These are phyloP conservation scores for Sugiyamaella sp. DNA, from an alignment of 1,139 yeast species.

Conservation along the genomic window DNA sequence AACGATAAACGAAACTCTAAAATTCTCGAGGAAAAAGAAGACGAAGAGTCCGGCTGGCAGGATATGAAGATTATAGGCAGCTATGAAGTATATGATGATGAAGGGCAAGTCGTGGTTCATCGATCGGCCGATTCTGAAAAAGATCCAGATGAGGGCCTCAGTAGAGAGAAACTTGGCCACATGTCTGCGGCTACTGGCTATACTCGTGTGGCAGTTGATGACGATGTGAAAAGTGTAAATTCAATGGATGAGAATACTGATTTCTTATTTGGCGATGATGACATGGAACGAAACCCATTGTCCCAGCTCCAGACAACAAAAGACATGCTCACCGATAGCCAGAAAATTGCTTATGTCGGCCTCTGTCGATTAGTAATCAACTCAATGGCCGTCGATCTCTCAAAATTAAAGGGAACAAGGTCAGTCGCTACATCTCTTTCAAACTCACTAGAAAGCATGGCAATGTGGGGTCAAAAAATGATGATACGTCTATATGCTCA, in stretches of 20 bases:
- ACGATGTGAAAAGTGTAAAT: slow-evolving; percentile 73
- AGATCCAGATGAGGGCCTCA: slow-evolving; percentile 35
- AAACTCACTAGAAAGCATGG: slow-evolving; percentile 75
- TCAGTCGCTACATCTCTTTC: slow-evolving; percentile 54
- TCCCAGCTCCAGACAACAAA: slow-evolving; percentile 80
- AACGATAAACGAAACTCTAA: neutral
- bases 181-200: slow-evolving; percentile 58
- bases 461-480: slow-evolving; percentile 81
- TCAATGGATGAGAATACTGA: slow-evolving; percentile 79
- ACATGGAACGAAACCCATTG: slow-evolving; percentile 52
- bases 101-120: slow-evolving; percentile 52
- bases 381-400: slow-evolving; percentile 80
- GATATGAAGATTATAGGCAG: slow-evolving; percentile 65
- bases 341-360: slow-evolving; percentile 91
- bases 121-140: slow-evolving; percentile 21
- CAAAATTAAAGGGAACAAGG: slow-evolving; percentile 57
- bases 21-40: slow-evolving; percentile 5
- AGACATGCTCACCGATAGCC: slow-evolving; percentile 76
- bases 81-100: slow-evolving; percentile 59
- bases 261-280: slow-evolving; percentile 64
- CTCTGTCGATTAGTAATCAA: slow-evolving; percentile 73
- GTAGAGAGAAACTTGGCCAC: slow-evolving; percentile 20
- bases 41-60: slow-evolving; percentile 50
- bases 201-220: slow-evolving; percentile 89
- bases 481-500: slow-evolving; percentile 79